Evolutionary conservation across 495 filamentous ascomycete genomes (phyloP), one percentile per base, ranked within the genome.

Genomic region (Xylaria flabelliformis): DNA sequence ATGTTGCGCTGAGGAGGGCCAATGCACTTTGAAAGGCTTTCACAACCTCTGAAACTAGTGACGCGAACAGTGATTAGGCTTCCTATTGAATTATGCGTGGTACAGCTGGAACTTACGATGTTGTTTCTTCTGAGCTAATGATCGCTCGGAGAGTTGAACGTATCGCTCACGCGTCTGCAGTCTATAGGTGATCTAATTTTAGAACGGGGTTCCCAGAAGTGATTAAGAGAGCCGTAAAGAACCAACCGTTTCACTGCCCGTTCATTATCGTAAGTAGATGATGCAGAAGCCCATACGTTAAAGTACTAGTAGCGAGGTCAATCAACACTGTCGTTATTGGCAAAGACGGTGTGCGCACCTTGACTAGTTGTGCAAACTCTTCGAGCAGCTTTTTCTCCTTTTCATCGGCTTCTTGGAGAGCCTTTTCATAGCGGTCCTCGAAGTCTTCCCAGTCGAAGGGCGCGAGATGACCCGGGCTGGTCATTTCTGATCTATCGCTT

Each of bases 21-120:
- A 95, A 81, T 61, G 93, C 93, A 78, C 86, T 93, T 77, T 95
- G 88, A 76, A 96, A 96, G 39, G 93, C 93, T 74, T 89, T 87
- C 12, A 96, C 92, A 51, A 96, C 93, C 74, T 93, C 87, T 55
- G 85, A 84, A 76, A 94, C 92, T 94, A 72, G 7, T 34, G 19
- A 10, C 64, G 66, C 53, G 72, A 44, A 7, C 24, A 70, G 46
- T 26, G 13, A 56, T 32, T 55, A 58, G 24, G 42, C 9, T 41
- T 41, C 12, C 48, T 29, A 46, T 61, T 51, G 39, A 21, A 13
- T 64, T 17, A 19, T 2, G 56, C 26, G 3, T 34, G 36, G 48
- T 4, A 29, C 13, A 26, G 24, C 32, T n/a, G n/a, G 41, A 29
- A 82, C 90, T 80, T 82, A 94, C 92, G 90, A 75, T 95, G 93